Base-by-base conservation (phyloP, 2,329 filamentous ascomycete genomes). In the Xylaria sp. region DNA sequence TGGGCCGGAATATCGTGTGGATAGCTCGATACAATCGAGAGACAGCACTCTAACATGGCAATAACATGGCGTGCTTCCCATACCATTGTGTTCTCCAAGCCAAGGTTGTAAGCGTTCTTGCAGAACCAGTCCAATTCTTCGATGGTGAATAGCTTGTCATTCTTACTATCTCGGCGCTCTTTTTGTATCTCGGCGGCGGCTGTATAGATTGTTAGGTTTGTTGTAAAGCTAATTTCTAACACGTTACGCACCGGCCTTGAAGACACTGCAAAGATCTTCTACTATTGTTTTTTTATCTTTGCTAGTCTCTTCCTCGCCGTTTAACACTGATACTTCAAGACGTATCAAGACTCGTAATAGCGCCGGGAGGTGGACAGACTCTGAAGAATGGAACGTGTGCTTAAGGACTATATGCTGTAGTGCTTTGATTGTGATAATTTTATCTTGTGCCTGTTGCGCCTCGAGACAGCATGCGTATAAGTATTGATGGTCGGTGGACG, bases 101-200 rank as follows among this genome's bases (percentile, higher is more conserved):
- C 90, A 6, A 94, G 78, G 72, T 96, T 97, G 81, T 97, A 97
- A 1, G 91, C 86, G 71, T 92, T 95, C 70, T 90, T 90, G 44
- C 90, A 91, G 77, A 97, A 94, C 93, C 93, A 97, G 72, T 94
- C 87, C 3, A 97, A 83, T 74, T 97, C 93, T 3, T 83, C 78
- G 0, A 85, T 66, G 0, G 85, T 87, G 75, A 94, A 93, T 0
- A 85, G 66, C 69, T 80, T 87, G 38, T 80, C 78, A 9, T 81
- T 83, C 20, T 81, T 74, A 48, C 74, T 77, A 71, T 81, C 81
- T 60, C 76, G 81, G 2, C 75, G 80, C 20, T 77, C 79, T 67
- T 79, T 71, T 38, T 81, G 72, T 38, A 80, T 84, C 28, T 83
- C 81, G 49, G 82, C 81, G 2, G 80, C 78, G 20, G 84, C 84